Conservation (phyloP, 306 rosid species). For the Trifolium dubium region DNA sequence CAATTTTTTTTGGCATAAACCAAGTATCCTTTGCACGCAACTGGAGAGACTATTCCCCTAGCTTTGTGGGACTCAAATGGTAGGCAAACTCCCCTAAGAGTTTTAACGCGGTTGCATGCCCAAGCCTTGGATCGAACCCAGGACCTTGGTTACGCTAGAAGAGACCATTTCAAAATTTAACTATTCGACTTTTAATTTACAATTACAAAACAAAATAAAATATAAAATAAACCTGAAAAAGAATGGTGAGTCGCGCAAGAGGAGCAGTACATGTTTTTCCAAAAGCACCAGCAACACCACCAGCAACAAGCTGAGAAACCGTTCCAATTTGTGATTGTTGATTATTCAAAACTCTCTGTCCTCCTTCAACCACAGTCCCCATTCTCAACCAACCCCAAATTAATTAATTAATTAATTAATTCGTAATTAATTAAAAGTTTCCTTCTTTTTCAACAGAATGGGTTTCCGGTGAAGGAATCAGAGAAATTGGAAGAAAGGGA, state of each 20-base stretch:
- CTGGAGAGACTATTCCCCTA: too few relatives aligned
- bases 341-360: constrained; percentile 25
- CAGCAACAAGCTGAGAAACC: constrained; percentile 44
- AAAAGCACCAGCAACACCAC: constrained; percentile 47
- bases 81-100: too few relatives aligned
- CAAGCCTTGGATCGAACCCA: too few relatives aligned
- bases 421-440: not conserved
- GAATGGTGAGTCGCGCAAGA: constrained; percentile 44
- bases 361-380: constrained; percentile 37
- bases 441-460: not conserved
- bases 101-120: too few relatives aligned
- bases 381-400: not conserved
- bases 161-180: not conserved
- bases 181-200: too few relatives aligned
- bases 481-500: not conserved
- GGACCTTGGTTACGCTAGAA: too few relatives aligned
- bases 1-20: too few relatives aligned
- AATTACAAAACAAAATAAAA: not conserved
- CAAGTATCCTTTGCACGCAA: too few relatives aligned
- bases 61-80: too few relatives aligned
- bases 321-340: constrained; percentile 40
- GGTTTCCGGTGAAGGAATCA: not conserved
- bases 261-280: constrained; percentile 48
- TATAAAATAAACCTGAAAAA: constrained; percentile 34
- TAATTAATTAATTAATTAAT: not conserved